Percentiles rank a stretch among this genome's conserved stretches.
Evolutionary conservation across 1,284 basidiomycete species (phyloP).

Genomic region (Coniferiporia weirii): DNA sequence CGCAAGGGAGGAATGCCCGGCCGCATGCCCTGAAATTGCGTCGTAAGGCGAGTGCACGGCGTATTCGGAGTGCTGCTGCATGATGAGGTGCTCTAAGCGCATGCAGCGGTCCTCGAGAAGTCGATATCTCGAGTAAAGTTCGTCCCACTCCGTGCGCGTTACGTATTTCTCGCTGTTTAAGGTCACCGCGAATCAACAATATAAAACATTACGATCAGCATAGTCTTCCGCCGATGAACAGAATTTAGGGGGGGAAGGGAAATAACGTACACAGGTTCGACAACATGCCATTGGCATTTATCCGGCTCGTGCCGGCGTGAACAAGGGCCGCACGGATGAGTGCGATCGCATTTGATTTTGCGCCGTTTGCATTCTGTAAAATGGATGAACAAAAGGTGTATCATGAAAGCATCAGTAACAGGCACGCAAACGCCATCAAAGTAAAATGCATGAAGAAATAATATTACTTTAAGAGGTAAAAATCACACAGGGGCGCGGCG

Average conservation of each 20-base stretch:
- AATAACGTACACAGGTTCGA: conserved; percentile 48
- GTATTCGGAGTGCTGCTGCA: conserved; percentile 13
- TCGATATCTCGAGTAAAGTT: conserved; percentile 32
- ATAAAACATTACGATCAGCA: conserved; percentile 13
- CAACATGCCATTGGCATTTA: conserved; percentile 53
- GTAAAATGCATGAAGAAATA: not conserved
- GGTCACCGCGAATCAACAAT: conserved; percentile 1
- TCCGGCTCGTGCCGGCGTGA: conserved; percentile 46
- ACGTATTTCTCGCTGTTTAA: conserved; percentile 50
- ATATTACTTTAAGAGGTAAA: conserved; percentile 2
- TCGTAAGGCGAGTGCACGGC: conserved; percentile 1
- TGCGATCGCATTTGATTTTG: conserved; percentile 59
- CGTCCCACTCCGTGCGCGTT: conserved; percentile 47
- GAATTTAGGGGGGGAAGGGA: conserved; percentile 14
- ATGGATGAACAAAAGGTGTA: conserved; percentile 18
- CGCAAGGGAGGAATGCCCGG: not conserved
- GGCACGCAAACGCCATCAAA: not conserved
- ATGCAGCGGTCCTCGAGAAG: conserved; percentile 14
- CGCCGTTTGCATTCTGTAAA: conserved; percentile 50
- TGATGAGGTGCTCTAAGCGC: conserved; percentile 11
- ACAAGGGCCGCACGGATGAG: conserved; percentile 54
- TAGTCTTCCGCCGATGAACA: not conserved
- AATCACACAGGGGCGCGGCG: conserved; percentile 7
- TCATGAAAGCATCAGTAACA: not conserved
- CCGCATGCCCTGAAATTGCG: not conserved